These are phyloP conservation scores for Suillus placidus DNA, from an alignment of 768 basidiomycete genomes.

Conservation along the genomic window DNA sequence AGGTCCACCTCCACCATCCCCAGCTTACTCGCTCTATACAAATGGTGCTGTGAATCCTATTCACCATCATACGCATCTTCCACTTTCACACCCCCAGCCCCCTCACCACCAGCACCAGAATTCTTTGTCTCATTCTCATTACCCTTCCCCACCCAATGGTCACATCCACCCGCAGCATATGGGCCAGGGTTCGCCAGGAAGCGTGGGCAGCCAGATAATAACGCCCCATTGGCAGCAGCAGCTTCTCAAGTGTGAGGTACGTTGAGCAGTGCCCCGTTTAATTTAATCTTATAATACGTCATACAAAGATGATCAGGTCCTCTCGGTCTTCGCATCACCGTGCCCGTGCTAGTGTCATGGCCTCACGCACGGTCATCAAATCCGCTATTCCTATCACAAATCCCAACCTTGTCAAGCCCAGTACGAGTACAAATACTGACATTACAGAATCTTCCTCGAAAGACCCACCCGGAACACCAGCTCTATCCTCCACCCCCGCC, in stretches of 20 bases:
- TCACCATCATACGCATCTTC: slow-evolving; percentile 62
- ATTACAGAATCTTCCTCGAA: slow-evolving; percentile 26
- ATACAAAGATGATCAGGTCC: slow-evolving; percentile 72
- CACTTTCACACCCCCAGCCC: slow-evolving; percentile 50
- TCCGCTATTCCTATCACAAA: slow-evolving; percentile 91
- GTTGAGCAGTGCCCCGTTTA: slow-evolving; percentile 31
- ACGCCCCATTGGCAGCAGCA: slow-evolving; percentile 93
- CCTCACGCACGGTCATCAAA: slow-evolving; percentile 83
- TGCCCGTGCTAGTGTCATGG: slow-evolving; percentile 93
- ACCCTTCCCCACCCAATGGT: slow-evolving; percentile 76
- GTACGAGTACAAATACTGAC: slow-evolving; percentile 26
- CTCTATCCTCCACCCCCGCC: slow-evolving; percentile 32
- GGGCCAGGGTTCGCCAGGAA: slow-evolving; percentile 60
- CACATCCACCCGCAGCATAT: slow-evolving; percentile 62
- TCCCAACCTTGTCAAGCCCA: slow-evolving; percentile 70
- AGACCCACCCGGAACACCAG: slow-evolving; percentile 32
- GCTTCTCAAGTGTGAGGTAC: slow-evolving; percentile 87
- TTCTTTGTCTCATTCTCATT: slow-evolving; percentile 76
- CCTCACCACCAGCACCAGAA: slow-evolving; percentile 79
- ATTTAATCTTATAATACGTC: slow-evolving; percentile 22
- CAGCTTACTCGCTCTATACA: slow-evolving; percentile 76
- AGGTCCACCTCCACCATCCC: slow-evolving; percentile 69
- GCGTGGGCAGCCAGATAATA: slow-evolving; percentile 60
- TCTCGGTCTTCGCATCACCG: slow-evolving; percentile 91
- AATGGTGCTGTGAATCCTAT: slow-evolving; percentile 66